Percentiles rank a stretch among this genome's conserved stretches.
Evolutionary conservation across 2,329 filamentous ascomycete genomes (phyloP).

Genomic region (Colletotrichum lini): DNA sequence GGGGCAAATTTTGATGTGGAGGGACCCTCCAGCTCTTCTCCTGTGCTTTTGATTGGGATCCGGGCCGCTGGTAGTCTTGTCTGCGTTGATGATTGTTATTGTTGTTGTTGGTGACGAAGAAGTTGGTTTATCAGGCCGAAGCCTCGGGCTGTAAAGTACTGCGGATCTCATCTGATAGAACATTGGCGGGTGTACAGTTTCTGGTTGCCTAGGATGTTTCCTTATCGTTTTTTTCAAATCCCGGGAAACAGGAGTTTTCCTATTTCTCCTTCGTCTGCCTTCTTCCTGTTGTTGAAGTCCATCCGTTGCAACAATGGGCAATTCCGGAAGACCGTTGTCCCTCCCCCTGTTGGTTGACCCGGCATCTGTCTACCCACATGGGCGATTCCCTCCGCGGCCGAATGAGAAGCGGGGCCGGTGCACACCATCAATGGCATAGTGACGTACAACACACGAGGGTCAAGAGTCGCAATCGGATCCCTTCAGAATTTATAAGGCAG

Average conservation of each 20-base stretch:
- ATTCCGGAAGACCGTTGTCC: not conserved
- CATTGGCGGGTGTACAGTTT: too few relatives aligned
- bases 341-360: conserved; percentile 3
- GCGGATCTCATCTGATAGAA: too few relatives aligned
- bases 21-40: not conserved
- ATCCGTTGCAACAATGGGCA: not conserved
- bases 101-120: not conserved
- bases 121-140: too few relatives aligned
- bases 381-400: conserved; percentile 28
- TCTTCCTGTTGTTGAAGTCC: too few relatives aligned
- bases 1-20: not conserved
- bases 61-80: not conserved
- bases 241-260: too few relatives aligned
- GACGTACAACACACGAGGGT: conserved; percentile 16
- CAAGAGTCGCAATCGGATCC: not conserved
- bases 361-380: conserved; percentile 4
- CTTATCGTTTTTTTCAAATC: too few relatives aligned
- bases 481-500: conserved; percentile 1
- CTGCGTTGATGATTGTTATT: not conserved
- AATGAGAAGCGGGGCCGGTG: conserved; percentile 26
- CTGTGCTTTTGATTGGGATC: not conserved
- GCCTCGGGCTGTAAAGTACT: too few relatives aligned
- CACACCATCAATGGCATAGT: conserved; percentile 10
- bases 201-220: too few relatives aligned
- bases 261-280: too few relatives aligned